phyloP scores from a whole-genome alignment of 352 stramenopile genomes.

The Phytophthora lateralis region DNA sequence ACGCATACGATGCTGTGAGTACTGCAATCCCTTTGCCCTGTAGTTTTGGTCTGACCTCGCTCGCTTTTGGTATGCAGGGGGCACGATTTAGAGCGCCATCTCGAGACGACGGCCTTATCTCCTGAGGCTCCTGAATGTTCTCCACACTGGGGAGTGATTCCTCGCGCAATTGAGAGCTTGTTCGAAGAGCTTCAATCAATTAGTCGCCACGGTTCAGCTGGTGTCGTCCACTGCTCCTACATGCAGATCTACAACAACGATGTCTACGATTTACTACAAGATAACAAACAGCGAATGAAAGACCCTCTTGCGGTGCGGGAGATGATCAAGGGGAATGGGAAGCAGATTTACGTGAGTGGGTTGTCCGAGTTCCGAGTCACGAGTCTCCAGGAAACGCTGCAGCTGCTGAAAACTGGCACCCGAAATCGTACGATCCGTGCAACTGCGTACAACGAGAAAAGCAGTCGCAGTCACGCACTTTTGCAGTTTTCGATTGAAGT shows the following conservation, averaged over 20 bases:
- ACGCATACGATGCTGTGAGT: conserved; percentile 90
- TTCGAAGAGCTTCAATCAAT: conserved; percentile 79
- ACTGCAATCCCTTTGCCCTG: background rate
- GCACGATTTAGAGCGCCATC: conserved; percentile 55
- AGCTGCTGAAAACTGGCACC: conserved; percentile 78
- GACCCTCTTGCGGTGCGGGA: conserved; percentile 59
- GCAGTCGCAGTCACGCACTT: conserved; percentile 86
- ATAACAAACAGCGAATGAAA: conserved; percentile 62
- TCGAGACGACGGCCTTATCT: conserved; percentile 17
- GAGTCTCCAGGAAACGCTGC: conserved; percentile 75
- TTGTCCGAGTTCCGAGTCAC: conserved; percentile 90
- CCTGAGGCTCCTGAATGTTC: conserved; percentile 8
- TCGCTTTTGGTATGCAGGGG: conserved; percentile 34
- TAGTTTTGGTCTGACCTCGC: background rate
- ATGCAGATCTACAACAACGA: conserved; percentile 94
- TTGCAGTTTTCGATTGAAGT: conserved; percentile 85
- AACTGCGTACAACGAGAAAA: conserved; percentile 89
- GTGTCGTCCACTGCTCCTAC: conserved; percentile 88
- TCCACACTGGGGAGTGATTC: conserved; percentile 78
- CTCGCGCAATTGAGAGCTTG: conserved; percentile 80
- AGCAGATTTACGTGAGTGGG: conserved; percentile 90
- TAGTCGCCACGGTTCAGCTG: conserved; percentile 50
- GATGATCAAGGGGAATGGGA: conserved; percentile 79
- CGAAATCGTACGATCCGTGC: conserved; percentile 88
- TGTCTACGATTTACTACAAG: conserved; percentile 73